Percentiles rank a stretch among this genome's conserved stretches.
phyloP scores from a whole-genome alignment of 2,329 filamentous ascomycete species.

The Myriosclerotinia duriaeana region DNA sequence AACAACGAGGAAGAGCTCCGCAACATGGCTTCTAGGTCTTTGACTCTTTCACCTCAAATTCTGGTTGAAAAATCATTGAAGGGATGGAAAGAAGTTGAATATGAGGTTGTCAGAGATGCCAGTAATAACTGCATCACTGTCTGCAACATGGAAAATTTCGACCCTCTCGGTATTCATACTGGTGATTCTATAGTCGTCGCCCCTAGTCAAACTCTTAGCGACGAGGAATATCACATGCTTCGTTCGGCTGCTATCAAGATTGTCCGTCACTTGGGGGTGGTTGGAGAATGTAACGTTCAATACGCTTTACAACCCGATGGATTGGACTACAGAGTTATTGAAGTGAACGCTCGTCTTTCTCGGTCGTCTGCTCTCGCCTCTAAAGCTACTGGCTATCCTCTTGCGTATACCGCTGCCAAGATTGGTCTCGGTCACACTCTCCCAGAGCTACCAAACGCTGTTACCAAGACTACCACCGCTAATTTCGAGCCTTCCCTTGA shows the following conservation, averaged over 20 bases:
- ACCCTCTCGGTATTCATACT: slow-evolving; percentile 94
- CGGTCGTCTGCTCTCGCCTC: slow-evolving; percentile 95
- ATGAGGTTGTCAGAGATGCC: slow-evolving; percentile 95
- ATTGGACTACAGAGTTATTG: slow-evolving; percentile 96
- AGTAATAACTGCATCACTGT: slow-evolving; percentile 99
- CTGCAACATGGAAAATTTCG: slow-evolving; percentile 99
- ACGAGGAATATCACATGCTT: slow-evolving; percentile 99
- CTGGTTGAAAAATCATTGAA: slow-evolving; percentile 98
- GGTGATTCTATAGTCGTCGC: slow-evolving; percentile 98
- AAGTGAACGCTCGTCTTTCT: slow-evolving; percentile 97
- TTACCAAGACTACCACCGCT: slow-evolving; percentile 97
- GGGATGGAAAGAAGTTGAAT: slow-evolving; percentile 99
- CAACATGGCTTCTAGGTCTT: slow-evolving; percentile 87
- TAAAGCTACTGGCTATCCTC: slow-evolving; percentile 95
- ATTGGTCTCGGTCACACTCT: slow-evolving; percentile 95
- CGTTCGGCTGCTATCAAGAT: slow-evolving; percentile 97
- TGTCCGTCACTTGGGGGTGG: slow-evolving; percentile 91
- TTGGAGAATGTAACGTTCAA: slow-evolving; percentile 98
- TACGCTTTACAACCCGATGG: slow-evolving; percentile 96
- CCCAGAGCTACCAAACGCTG: slow-evolving; percentile 93
- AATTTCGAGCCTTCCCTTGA: slow-evolving; percentile 98
- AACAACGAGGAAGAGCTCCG: slow-evolving; percentile 90
- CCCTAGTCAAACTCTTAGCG: slow-evolving; percentile 92
- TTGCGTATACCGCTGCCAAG: slow-evolving; percentile 97
- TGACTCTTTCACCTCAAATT: slow-evolving; percentile 93